phyloP scores from a whole-genome alignment of 768 basidiomycete species.

The Russula virescens region DNA sequence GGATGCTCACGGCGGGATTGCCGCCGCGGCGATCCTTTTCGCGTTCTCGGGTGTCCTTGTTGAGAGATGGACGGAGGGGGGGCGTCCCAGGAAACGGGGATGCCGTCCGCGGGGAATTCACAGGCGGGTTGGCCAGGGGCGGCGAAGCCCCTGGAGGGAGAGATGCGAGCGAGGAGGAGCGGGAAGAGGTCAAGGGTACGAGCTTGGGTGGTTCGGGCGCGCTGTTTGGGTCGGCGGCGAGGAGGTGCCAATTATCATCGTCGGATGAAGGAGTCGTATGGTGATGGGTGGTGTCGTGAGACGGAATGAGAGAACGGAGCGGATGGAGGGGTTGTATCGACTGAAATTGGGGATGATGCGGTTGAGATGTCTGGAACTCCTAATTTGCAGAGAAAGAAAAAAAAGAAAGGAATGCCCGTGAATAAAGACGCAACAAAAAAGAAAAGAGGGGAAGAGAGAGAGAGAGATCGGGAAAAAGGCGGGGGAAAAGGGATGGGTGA shows the following conservation, averaged over 20 bases:
- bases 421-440: background rate
- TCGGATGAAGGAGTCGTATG: constrained; percentile 27
- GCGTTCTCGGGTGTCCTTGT: constrained; percentile 27
- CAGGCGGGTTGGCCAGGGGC: constrained; percentile 30
- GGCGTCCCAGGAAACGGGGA: constrained; percentile 10
- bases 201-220: constrained; percentile 22
- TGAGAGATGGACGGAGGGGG: constrained; percentile 16
- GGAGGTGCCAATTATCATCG: constrained; percentile 45
- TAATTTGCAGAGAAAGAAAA: background rate
- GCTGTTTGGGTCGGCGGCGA: constrained; percentile 27
- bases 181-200: constrained; percentile 34
- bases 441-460: too few species aligned
- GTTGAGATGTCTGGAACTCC: constrained; percentile 16
- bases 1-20: constrained; percentile 46
- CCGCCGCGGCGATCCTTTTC: constrained; percentile 27
- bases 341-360: constrained; percentile 4
- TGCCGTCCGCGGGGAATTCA: constrained; percentile 12
- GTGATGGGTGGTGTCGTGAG: constrained; percentile 29
- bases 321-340: constrained; percentile 13
- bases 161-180: constrained; percentile 47
- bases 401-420: background rate
- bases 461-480: background rate
- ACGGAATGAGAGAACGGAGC: constrained; percentile 13
- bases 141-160: constrained; percentile 42
- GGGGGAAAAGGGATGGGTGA: background rate